A percentile compares a stretch with the other conserved stretches of the same genome.
Evolutionary conservation across 202 grass and related monocot genomes (phyloP).

Genomic region (Hordeum pubiflorum): DNA sequence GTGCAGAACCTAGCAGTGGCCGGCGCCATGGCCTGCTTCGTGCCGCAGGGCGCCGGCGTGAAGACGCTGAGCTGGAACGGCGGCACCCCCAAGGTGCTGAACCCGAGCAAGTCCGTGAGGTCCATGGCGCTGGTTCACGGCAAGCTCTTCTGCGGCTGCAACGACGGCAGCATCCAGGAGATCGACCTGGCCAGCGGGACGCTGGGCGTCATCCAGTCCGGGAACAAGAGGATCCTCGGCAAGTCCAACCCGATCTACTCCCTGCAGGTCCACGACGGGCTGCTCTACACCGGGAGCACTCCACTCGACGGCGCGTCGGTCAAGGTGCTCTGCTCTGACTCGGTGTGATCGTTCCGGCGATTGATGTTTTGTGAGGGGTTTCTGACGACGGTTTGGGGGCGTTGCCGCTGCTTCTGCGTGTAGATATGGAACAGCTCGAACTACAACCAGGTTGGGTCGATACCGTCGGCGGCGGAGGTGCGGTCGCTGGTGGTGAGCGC

Average conservation of each 20-base stretch:
- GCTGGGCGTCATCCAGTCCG: conserved; percentile 37
- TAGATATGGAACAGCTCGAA: conserved; percentile 54
- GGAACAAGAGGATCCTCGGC: conserved; percentile 59
- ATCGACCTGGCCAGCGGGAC: conserved; percentile 60
- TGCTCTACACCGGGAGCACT: conserved; percentile 42
- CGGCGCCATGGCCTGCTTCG: conserved; percentile 45
- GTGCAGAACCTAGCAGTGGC: conserved; percentile 45
- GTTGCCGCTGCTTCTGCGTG: background rate
- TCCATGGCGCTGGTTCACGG: conserved; percentile 56
- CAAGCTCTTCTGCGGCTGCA: conserved; percentile 62
- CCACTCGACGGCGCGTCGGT: conserved; percentile 43
- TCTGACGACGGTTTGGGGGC: too few relatives aligned
- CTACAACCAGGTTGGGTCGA: conserved; percentile 48
- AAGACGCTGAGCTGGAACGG: conserved; percentile 61
- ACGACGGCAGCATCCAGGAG: conserved; percentile 61
- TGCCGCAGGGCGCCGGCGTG: conserved; percentile 45
- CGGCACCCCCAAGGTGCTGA: conserved; percentile 34
- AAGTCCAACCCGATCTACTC: conserved; percentile 48
- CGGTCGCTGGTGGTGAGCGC: conserved; percentile 41
- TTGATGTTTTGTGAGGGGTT: too few relatives aligned
- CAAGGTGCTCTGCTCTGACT: conserved; percentile 18
- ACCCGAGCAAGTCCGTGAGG: conserved; percentile 42
- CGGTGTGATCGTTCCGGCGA: too few relatives aligned
- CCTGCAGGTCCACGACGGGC: conserved; percentile 36
- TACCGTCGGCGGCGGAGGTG: conserved; percentile 45